Base-by-base conservation (phyloP, 257 asterid species). In the Voacanga thouarsii region DNA sequence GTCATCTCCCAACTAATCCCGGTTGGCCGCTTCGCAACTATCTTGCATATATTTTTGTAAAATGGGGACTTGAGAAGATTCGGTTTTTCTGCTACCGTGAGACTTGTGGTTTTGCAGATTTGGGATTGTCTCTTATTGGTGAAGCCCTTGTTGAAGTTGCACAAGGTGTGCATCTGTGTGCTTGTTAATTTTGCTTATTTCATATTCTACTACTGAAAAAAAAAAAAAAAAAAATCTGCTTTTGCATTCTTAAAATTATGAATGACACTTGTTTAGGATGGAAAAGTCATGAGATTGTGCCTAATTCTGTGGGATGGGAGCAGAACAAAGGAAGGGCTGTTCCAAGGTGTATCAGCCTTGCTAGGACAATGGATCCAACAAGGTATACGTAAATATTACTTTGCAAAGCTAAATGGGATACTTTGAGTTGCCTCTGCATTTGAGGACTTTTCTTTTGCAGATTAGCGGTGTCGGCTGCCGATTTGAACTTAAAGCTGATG, bases 11-110 rank as follows among this genome's bases (percentile, higher is more conserved):
- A 70, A 81, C 77, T 74, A 91, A 91, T 86, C 98, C 98, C 67
- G 97, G 99, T 67, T 95, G 99, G 99, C 97, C 97, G 49, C 96
- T 95, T 73, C 95, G 97, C 78, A 95, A 95, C 85, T 89, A 86
- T 78, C 87, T 95, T 47, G 82, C 89, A 84, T 95, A 78, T 88
- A 85, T 95, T 84, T 86, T 77, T 86, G 77, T 82, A 85, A 91
- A 90, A 86, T 90, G 91, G 96, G 85, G 90, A 47, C 84, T 89
- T 80, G 86, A 86, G 77, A 90, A 88, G 83, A 73, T 89, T 84
- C 80, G 75, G 43, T 90, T 95, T 79, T 88, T 95, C 49, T 90
- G 98, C 84, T 95, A 93, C 82, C 96, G 98, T 12, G 99, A 95
- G 86, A 88, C 80, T 83, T 97, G 92, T 76, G 99, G 98, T 76